phyloP scores from a whole-genome alignment of 2,329 filamentous ascomycete species.

The Verticillium albo-atrum region DNA sequence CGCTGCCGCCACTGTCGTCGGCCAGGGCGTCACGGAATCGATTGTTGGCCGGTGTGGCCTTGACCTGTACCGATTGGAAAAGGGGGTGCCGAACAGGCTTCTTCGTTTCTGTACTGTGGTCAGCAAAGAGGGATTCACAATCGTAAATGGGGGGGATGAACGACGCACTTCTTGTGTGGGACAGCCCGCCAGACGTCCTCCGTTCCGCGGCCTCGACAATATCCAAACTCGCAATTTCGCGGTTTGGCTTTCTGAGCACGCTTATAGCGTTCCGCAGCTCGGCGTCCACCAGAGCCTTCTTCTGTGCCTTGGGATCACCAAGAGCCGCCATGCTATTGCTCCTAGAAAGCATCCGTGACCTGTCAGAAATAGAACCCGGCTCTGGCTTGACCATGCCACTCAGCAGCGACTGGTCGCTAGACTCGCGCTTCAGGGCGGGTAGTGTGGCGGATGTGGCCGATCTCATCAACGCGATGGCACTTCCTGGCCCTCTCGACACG shows the following conservation, averaged over 20 bases:
- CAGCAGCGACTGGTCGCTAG: slow-evolving; percentile 53
- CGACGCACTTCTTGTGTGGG: slow-evolving; percentile 44
- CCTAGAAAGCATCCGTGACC: slow-evolving; percentile 27
- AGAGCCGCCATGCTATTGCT: slow-evolving; percentile 44
- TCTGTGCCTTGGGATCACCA: slow-evolving; percentile 55
- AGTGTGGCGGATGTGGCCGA: slow-evolving; percentile 61
- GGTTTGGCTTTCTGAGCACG: slow-evolving; percentile 70
- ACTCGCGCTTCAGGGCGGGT: slow-evolving; percentile 63
- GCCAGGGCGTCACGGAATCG: slow-evolving; percentile 49
- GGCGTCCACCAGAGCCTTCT: slow-evolving; percentile 63
- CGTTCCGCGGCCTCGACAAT: slow-evolving; percentile 64
- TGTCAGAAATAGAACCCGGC: slow-evolving; percentile 35
- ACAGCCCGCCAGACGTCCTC: slow-evolving; percentile 43
- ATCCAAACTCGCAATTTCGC: slow-evolving; percentile 62
- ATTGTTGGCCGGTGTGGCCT: slow-evolving; percentile 52
- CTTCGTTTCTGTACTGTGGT: slow-evolving; percentile 40
- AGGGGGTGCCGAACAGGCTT: slow-evolving; percentile 39
- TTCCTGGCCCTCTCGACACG: slow-evolving; percentile 52
- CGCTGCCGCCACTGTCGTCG: slow-evolving; percentile 14
- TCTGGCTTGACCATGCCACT: slow-evolving; percentile 44
- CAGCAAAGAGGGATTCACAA: slow-evolving; percentile 19
- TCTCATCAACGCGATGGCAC: slow-evolving; percentile 59
- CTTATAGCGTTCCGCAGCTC: slow-evolving; percentile 72
- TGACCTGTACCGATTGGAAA: slow-evolving; percentile 41
- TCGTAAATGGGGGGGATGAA: neutral